phyloP scores from a whole-genome alignment of 2,329 filamentous ascomycete genomes.

The Simplicillium aogashimaense region DNA sequence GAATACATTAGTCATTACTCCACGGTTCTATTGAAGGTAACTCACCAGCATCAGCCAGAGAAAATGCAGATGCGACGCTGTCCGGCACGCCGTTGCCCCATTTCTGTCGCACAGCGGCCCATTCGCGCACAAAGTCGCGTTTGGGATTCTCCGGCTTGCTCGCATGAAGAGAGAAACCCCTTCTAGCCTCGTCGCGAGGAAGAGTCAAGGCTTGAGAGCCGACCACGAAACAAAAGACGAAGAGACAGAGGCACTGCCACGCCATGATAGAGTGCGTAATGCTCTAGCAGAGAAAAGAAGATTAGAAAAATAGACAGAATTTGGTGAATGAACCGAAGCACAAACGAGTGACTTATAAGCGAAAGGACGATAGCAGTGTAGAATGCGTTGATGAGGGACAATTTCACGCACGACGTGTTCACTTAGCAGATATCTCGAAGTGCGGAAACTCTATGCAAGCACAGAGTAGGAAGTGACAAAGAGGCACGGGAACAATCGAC shows the following conservation, averaged over 20 bases:
- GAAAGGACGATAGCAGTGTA: no score
- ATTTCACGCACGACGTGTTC: no score
- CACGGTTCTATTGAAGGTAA: neutral
- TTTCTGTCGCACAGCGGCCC: conserved; percentile 20
- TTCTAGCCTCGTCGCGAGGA: conserved; percentile 4
- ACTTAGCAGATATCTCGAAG: no score
- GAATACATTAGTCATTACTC: conserved; percentile 9
- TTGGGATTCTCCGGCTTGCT: conserved; percentile 11
- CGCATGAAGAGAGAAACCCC: conserved; percentile 18
- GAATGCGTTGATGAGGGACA: no score
- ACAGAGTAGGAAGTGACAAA: no score
- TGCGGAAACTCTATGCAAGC: no score
- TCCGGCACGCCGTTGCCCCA: conserved; percentile 19
- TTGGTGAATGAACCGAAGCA: neutral
- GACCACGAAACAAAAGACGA: conserved; percentile 9
- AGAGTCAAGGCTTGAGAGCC: conserved; percentile 6
- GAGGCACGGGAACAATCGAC: no score
- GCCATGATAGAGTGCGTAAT: neutral
- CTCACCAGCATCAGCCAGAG: conserved; percentile 19
- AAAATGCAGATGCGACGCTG: conserved; percentile 12
- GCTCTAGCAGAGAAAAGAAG: neutral
- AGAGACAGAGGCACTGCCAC: conserved; percentile 1
- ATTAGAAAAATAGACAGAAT: neutral
- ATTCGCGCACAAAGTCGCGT: conserved; percentile 21
- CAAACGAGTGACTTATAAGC: no score